Conservation (phyloP, 495 filamentous ascomycete genomes). For the Symbiotaphrina buchneri region DNA sequence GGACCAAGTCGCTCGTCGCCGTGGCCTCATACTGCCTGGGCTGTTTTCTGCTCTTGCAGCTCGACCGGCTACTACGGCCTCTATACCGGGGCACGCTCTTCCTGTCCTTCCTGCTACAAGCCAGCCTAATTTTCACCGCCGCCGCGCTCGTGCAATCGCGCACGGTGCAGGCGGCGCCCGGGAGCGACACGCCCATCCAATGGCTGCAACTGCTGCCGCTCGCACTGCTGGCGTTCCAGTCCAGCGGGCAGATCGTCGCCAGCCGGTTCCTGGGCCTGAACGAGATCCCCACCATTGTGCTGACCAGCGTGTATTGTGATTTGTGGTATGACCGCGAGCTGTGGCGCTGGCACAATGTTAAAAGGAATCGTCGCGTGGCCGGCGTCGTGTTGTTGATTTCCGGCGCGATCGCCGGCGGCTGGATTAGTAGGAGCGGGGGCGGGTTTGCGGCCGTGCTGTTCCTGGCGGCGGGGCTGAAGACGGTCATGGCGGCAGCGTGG, state of each 20-base stretch:
- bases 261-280: conserved; percentile 37
- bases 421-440: conserved; percentile 29
- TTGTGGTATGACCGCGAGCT: conserved; percentile 29
- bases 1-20: background rate
- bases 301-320: conserved; percentile 37
- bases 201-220: conserved; percentile 31
- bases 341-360: no score
- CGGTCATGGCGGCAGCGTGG: conserved; percentile 19
- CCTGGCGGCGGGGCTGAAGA: conserved; percentile 34
- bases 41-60: background rate
- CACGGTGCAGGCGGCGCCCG: conserved; percentile 19
- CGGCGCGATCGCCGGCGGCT: conserved; percentile 40
- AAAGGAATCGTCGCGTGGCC: conserved; percentile 36
- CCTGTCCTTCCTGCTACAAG: conserved; percentile 33
- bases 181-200: conserved; percentile 11
- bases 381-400: conserved; percentile 31
- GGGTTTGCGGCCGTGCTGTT: conserved; percentile 33
- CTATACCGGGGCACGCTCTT: conserved; percentile 27
- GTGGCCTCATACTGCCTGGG: background rate
- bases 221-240: conserved; percentile 46
- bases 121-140: conserved; percentile 28
- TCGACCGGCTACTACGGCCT: conserved; percentile 1
- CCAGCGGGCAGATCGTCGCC: conserved; percentile 43
- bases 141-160: conserved; percentile 30
- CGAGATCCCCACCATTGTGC: conserved; percentile 51